Conservation (phyloP, 148 eudicot genomes). For the Nyssa sinensis region DNA sequence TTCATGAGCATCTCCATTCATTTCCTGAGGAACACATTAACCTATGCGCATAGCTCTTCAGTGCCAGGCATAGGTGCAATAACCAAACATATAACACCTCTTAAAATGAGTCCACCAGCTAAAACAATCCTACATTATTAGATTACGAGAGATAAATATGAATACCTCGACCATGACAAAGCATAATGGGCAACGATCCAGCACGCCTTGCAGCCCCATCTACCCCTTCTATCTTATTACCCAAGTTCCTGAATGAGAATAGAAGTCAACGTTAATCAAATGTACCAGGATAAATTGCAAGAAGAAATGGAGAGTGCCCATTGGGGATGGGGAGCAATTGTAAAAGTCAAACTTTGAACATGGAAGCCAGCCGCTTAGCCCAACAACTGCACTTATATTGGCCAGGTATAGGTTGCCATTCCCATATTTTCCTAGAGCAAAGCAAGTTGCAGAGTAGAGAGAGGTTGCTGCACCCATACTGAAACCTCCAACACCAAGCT, state of each 20-base stretch:
- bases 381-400: conserved; percentile 73
- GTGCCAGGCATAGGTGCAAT: background rate
- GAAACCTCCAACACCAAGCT: conserved; percentile 92
- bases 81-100: too few species aligned
- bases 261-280: background rate
- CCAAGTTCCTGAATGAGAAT: conserved; percentile 47
- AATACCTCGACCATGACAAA: conserved; percentile 92
- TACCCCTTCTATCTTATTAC: conserved; percentile 41
- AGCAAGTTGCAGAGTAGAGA: conserved; percentile 75
- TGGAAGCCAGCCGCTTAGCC: conserved; percentile 97
- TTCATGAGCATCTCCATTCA: background rate
- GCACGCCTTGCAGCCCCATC: conserved; percentile 68
- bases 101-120: too few species aligned
- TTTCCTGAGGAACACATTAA: background rate
- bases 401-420: conserved; percentile 57
- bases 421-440: conserved; percentile 56
- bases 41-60: background rate
- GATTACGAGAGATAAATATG: background rate
- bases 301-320: background rate
- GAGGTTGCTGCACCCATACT: conserved; percentile 97
- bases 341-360: conserved; percentile 65
- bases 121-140: background rate
- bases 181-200: conserved; percentile 75
- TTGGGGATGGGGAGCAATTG: background rate
- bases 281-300: background rate